A percentile compares a stretch with the other conserved stretches of the same genome.
phyloP scores from a whole-genome alignment of 176 grass and related monocot genomes.

The Secale cereale region DNA sequence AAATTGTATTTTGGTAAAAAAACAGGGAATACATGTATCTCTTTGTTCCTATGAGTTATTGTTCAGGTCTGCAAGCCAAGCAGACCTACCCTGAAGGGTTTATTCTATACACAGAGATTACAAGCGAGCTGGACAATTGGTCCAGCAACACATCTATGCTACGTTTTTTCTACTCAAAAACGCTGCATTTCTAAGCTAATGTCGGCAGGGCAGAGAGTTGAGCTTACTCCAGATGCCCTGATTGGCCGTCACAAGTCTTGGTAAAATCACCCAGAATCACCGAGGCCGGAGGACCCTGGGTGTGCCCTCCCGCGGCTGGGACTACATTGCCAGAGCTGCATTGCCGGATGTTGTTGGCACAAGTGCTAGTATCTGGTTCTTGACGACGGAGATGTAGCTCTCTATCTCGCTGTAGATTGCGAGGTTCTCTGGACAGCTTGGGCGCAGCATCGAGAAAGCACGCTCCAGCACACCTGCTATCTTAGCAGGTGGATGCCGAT shows the following conservation, averaged over 20 bases:
- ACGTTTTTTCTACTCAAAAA: not conserved
- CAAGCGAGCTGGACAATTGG: not conserved
- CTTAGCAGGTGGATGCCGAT: slow-evolving; percentile 27
- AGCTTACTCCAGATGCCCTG: not conserved
- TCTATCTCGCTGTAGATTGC: slow-evolving; percentile 55
- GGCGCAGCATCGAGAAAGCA: slow-evolving; percentile 39
- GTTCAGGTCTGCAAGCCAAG: not conserved
- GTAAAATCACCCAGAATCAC: not conserved
- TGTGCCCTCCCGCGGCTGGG: not conserved
- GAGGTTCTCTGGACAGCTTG: slow-evolving; percentile 44
- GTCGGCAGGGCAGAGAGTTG: not conserved
- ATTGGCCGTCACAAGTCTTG: not conserved
- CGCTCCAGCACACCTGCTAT: slow-evolving; percentile 53
- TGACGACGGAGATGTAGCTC: slow-evolving; percentile 39
- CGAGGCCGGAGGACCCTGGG: not conserved
- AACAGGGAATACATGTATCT: not conserved
- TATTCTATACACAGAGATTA: slow-evolving; percentile 37
- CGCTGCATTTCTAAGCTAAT: slow-evolving; percentile 15
- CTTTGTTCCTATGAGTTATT: not conserved
- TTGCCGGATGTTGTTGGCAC: slow-evolving; percentile 51
- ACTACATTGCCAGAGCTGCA: slow-evolving; percentile 6
- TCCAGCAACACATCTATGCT: slow-evolving; percentile 13
- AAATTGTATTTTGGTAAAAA: slow-evolving; percentile 6
- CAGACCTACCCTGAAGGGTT: not conserved
- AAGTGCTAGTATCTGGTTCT: slow-evolving; percentile 69